Evolutionary conservation across 176 grass and related monocot species (phyloP), one percentile per base, ranked within the genome.

Genomic region (Triticum timopheevii): DNA sequence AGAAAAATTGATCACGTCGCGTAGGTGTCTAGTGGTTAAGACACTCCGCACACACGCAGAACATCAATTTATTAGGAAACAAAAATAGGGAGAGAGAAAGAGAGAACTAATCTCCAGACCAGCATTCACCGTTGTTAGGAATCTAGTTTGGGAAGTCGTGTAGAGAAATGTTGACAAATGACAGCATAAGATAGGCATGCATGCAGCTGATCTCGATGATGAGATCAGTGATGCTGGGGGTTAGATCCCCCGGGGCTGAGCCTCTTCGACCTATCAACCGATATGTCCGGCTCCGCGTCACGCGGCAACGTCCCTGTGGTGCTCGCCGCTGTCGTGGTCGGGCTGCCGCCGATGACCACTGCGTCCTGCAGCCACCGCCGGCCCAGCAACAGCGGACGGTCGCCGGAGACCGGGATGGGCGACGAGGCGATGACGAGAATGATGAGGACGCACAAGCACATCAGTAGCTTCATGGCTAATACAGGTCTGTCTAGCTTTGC

Each of bases 181-280:
- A 67, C 27, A 10, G 7, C 20, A 42, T 38, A 17, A 19, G 7
- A 24, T 8, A 64, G 38, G 59, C 12, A 71, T 39, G 68, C 34
- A n/a, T 31, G 47, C 6, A 54, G 65, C 20, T 56, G 17, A 78
- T 68, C 44, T 19, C 27, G 45, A 33, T 25, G 31, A 42, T 24
- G 31, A n/a, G 10, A 81, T 90, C 59, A 90, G 59, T 90, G 89
- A 73, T 90, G 89, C 85, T 90, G 84, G 6, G 89, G 89, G 8
- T 90, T 90, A 30, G 89, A 59, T 4, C 84, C 89, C 5, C 84
- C 84, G 1, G 92, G 92, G 85, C 90, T 91, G 42, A 94, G 70
- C 63, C 92, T 88, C 72, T 91, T 94, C 0, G 89, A 87, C 66
- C 74, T 76, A 36, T 87, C 84, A 33, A 13, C 64, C 6, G 33